Conservation (phyloP, 148 eudicot species). For the Rhododendron griersonianum region DNA sequence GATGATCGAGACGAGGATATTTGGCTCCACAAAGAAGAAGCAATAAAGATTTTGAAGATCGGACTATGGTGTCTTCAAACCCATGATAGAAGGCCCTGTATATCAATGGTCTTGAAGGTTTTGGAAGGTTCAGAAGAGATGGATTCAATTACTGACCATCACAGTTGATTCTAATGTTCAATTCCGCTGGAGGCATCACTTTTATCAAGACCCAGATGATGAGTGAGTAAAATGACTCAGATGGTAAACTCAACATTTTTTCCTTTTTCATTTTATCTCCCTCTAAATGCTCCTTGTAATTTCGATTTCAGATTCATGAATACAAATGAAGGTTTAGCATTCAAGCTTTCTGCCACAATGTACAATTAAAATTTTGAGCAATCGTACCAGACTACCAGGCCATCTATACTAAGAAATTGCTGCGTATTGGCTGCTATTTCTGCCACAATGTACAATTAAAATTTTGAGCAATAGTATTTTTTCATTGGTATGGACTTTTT, state of each 20-base stretch:
- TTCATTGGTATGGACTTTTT: no score
- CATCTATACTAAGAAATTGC: no score
- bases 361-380: no score
- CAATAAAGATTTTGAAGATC: conserved; percentile 17
- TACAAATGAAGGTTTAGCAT: neutral
- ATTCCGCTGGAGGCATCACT: no score
- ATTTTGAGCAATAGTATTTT: no score
- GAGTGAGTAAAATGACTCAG: neutral
- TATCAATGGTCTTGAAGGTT: conserved; percentile 18
- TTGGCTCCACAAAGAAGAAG: conserved; percentile 11
- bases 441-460: no score
- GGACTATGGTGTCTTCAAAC: conserved; percentile 20
- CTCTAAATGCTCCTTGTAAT: neutral
- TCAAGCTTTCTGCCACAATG: no score
- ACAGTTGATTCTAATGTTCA: neutral
- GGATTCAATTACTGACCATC: neutral
- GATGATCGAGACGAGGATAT: conserved; percentile 3
- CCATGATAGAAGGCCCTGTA: conserved; percentile 15
- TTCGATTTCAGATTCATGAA: neutral
- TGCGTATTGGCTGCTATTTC: no score
- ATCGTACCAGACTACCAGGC: no score
- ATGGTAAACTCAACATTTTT: neutral
- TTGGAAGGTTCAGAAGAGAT: conserved; percentile 7
- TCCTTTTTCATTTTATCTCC: neutral
- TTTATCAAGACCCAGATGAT: no score